phyloP scores from a whole-genome alignment of 441 rosid genomes.

The Populus hybrid region DNA sequence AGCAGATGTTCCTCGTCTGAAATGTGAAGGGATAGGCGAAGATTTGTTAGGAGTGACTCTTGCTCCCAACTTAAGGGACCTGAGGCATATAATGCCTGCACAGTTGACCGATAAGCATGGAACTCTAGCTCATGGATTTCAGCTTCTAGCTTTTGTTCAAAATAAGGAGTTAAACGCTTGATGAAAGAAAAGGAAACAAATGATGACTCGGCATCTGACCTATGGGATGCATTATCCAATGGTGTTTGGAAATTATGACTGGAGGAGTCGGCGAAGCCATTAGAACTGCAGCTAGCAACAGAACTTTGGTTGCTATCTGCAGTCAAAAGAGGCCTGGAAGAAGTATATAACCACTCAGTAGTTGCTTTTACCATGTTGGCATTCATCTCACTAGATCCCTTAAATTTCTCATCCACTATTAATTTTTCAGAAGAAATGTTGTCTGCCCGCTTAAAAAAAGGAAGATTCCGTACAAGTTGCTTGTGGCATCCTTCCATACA shows the following conservation, averaged over 20 bases:
- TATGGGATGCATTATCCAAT: slow-evolving; percentile 26
- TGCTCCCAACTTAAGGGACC: slow-evolving; percentile 83
- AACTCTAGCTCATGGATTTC: slow-evolving; percentile 59
- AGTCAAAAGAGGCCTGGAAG: slow-evolving; percentile 16
- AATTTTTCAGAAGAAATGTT: slow-evolving; percentile 7
- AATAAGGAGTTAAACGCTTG: slow-evolving; percentile 14
- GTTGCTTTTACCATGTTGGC: slow-evolving; percentile 9
- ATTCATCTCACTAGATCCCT: slow-evolving; percentile 8
- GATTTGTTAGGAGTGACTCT: slow-evolving; percentile 61
- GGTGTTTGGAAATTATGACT: slow-evolving; percentile 4
- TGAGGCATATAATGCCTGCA: slow-evolving; percentile 56
- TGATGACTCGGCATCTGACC: slow-evolving; percentile 55
- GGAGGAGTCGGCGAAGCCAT: slow-evolving; percentile 24
- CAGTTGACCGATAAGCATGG: slow-evolving; percentile 48
- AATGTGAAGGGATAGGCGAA: slow-evolving; percentile 57
- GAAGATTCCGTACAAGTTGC: slow-evolving; percentile 4
- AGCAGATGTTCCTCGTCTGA: slow-evolving; percentile 68
- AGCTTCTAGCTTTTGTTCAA: slow-evolving; percentile 33
- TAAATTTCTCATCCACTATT: slow-evolving; percentile 9
- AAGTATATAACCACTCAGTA: slow-evolving; percentile 7
- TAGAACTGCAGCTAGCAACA: slow-evolving; percentile 67
- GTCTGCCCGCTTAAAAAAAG: slow-evolving; percentile 11
- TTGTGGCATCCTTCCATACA: background rate
- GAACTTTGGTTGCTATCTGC: slow-evolving; percentile 37
- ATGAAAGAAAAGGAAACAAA: slow-evolving; percentile 25